phyloP scores from a whole-genome alignment of 2,329 filamentous ascomycete species.

The Colletotrichum sansevieriae region DNA sequence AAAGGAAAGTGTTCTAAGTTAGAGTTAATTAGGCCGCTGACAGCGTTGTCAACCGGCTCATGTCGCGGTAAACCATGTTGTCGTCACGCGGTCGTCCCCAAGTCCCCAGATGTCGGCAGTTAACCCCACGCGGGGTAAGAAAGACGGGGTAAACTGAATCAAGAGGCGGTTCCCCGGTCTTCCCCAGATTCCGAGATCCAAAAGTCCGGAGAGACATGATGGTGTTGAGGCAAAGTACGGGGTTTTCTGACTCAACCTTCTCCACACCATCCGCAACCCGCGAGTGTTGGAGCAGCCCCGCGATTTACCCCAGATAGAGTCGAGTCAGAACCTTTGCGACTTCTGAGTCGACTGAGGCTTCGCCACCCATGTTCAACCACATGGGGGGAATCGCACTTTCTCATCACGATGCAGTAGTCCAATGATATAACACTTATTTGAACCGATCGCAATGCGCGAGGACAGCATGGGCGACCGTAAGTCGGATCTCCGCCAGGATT shows the following conservation, averaged over 20 bases:
- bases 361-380: too few relatives aligned
- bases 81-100: constrained; percentile 9
- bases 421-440: neutral
- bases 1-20: too few relatives aligned
- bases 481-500: neutral
- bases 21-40: neutral
- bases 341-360: constrained; percentile 1
- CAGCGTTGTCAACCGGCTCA: constrained; percentile 6
- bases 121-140: constrained; percentile 15
- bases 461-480: neutral
- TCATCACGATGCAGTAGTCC: neutral
- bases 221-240: too few relatives aligned
- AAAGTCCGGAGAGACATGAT: too few relatives aligned
- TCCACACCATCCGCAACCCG: constrained; percentile 11
- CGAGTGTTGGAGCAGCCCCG: neutral
- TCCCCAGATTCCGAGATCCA: constrained; percentile 3
- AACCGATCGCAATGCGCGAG: neutral
- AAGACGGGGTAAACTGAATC: neutral
- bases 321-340: constrained; percentile 17
- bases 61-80: constrained; percentile 2
- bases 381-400: too few relatives aligned
- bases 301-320: constrained; percentile 19
- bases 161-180: neutral
- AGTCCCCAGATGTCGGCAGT: neutral
- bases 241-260: constrained; percentile 8